A percentile compares a stretch with the other conserved stretches of the same genome.
Evolutionary conservation across 768 basidiomycete genomes (phyloP).

Genomic region (Podaxis sp.): DNA sequence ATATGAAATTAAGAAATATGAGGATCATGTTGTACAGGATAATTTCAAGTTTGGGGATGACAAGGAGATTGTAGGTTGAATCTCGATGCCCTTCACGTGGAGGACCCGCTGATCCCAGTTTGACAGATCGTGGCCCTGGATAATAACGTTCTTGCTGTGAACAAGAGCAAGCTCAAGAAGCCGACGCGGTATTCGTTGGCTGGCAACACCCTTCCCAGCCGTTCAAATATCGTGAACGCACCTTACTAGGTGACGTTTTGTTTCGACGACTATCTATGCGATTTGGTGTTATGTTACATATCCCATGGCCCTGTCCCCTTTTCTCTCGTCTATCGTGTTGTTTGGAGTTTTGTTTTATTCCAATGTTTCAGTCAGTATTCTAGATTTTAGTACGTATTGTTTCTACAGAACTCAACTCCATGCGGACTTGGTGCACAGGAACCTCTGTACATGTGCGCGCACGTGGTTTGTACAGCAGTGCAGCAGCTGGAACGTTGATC

Average conservation of each 20-base stretch:
- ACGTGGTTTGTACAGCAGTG: background rate
- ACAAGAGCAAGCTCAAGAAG: conserved; percentile 89
- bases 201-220: conserved; percentile 38
- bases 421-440: background rate
- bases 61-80: conserved; percentile 80
- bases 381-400: conserved; percentile 4
- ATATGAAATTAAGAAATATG: conserved; percentile 96
- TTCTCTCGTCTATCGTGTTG: background rate
- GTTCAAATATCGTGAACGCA: conserved; percentile 67
- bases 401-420: background rate
- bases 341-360: background rate
- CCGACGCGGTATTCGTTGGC: conserved; percentile 76
- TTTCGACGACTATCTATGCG: conserved; percentile 7
- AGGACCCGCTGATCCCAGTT: conserved; percentile 2
- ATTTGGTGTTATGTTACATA: conserved; percentile 19
- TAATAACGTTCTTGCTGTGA: conserved; percentile 90
- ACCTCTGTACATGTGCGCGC: background rate
- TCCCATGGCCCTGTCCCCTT: conserved; percentile 2
- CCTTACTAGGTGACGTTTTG: conserved; percentile 43
- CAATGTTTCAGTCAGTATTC: background rate
- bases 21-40: conserved; percentile 93
- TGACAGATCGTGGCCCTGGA: conserved; percentile 90
- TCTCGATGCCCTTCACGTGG: conserved; percentile 2
- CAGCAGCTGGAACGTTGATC: background rate
- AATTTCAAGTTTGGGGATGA: conserved; percentile 98